Evolutionary conservation across 768 basidiomycete species (phyloP).

Genomic region (Rhodosporidiobolus sp.): DNA sequence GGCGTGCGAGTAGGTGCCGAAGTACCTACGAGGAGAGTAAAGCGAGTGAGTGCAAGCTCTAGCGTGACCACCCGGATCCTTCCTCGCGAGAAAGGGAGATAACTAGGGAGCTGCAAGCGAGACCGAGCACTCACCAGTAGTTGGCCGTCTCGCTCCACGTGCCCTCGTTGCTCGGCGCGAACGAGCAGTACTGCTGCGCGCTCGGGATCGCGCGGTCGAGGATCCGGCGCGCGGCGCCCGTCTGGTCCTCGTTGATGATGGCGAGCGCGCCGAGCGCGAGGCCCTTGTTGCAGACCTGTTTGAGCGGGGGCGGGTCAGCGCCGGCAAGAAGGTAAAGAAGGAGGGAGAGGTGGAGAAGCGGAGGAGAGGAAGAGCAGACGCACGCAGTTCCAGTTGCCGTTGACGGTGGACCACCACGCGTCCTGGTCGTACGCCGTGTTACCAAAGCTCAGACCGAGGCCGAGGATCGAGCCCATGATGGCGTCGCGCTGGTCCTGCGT

Average conservation of each 20-base stretch:
- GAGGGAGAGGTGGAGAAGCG: neutral
- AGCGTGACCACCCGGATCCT: too few relatives aligned
- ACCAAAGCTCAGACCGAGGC: conserved; percentile 62
- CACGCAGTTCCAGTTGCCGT: conserved; percentile 94
- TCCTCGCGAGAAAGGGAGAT: too few relatives aligned
- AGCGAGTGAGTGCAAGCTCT: too few relatives aligned
- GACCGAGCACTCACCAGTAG: conserved; percentile 67
- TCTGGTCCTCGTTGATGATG: conserved; percentile 70
- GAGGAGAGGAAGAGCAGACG: neutral
- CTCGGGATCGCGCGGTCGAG: conserved; percentile 68
- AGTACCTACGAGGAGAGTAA: conserved; percentile 37
- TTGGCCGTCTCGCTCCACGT: conserved; percentile 92
- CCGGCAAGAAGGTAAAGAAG: neutral
- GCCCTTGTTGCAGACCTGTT: conserved; percentile 75
- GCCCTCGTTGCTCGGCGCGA: conserved; percentile 60
- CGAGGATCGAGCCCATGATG: conserved; percentile 70
- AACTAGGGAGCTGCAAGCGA: too few relatives aligned
- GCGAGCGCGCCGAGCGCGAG: conserved; percentile 85
- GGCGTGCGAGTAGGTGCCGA: conserved; percentile 54
- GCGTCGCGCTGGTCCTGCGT: conserved; percentile 64
- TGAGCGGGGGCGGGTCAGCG: neutral
- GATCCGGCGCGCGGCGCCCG: conserved; percentile 65
- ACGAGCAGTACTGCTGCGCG: conserved; percentile 72
- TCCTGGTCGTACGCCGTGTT: conserved; percentile 26
- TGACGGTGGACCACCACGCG: conserved; percentile 40